phyloP scores from a whole-genome alignment of 768 basidiomycete genomes.

The Boletus fagicola region DNA sequence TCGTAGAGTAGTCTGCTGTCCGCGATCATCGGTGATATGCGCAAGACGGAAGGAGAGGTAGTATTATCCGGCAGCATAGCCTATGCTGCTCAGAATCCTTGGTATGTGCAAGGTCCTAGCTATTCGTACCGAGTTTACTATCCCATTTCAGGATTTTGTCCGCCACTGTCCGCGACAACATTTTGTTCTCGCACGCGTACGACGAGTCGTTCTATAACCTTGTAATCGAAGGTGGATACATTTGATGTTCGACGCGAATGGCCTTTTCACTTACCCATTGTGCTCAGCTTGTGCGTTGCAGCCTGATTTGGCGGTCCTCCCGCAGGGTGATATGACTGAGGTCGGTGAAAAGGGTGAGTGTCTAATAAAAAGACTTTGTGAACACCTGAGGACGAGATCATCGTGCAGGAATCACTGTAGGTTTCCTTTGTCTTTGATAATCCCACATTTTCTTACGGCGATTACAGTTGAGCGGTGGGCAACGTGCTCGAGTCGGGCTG shows the following conservation, averaged over 20 bases:
- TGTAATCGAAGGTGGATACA: conserved; percentile 66
- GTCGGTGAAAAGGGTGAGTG: conserved; percentile 78
- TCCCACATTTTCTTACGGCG: conserved; percentile 16
- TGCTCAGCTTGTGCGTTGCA: conserved; percentile 75
- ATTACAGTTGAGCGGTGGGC: conserved; percentile 72
- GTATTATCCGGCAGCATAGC: conserved; percentile 64
- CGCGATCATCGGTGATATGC: conserved; percentile 88
- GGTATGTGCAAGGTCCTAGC: conserved; percentile 42
- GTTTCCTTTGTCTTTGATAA: conserved; percentile 17
- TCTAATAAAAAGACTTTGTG: background rate
- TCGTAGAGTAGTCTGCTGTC: conserved; percentile 67
- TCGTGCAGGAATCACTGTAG: conserved; percentile 53
- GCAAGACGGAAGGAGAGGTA: conserved; percentile 68
- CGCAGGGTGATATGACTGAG: conserved; percentile 80
- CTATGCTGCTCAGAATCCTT: conserved; percentile 86
- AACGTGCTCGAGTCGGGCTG: conserved; percentile 77
- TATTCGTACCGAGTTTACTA: background rate
- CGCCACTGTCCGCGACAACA: conserved; percentile 84
- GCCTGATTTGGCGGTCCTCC: conserved; percentile 75
- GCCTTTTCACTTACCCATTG: background rate
- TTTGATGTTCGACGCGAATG: background rate
- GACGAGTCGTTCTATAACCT: conserved; percentile 81
- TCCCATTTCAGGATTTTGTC: conserved; percentile 66
- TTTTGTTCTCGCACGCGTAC: conserved; percentile 86
- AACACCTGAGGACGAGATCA: background rate